Percentiles rank a stretch among this genome's conserved stretches.
phyloP scores from a whole-genome alignment of 164 flowering plant genomes.

The Tetrastigma voinierianum region DNA sequence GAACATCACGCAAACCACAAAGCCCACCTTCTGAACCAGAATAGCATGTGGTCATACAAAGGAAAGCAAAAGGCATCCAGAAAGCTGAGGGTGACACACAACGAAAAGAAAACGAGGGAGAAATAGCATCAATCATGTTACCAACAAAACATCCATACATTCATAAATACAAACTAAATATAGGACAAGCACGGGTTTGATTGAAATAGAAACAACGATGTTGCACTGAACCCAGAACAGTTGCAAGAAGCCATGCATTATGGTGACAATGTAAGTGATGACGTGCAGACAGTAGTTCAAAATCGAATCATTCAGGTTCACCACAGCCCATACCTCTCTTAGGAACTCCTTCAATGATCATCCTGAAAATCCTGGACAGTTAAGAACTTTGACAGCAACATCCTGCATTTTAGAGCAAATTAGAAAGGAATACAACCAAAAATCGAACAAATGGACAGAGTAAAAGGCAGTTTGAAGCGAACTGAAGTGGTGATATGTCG shows the following conservation, averaged over 20 bases:
- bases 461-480: no score
- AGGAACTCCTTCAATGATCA: conserved; percentile 88
- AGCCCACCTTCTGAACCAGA: no score
- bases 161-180: neutral
- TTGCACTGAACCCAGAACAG: neutral
- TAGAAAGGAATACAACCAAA: neutral
- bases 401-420: conserved; percentile 53
- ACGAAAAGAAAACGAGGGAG: no score
- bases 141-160: no score
- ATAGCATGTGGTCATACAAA: no score
- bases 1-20: no score
- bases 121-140: no score
- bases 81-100: no score
- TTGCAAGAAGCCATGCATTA: neutral
- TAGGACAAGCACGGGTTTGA: neutral
- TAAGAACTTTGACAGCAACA: conserved; percentile 96
- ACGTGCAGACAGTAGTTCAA: neutral
- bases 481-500: no score
- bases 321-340: conserved; percentile 64
- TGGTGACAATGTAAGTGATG: neutral
- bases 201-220: neutral
- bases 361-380: conserved; percentile 76
- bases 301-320: neutral
- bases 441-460: no score
- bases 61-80: no score